A percentile compares a stretch with the other conserved stretches of the same genome.
Conservation (phyloP, 331 rosid genomes). For the Telfairia occidentalis region DNA sequence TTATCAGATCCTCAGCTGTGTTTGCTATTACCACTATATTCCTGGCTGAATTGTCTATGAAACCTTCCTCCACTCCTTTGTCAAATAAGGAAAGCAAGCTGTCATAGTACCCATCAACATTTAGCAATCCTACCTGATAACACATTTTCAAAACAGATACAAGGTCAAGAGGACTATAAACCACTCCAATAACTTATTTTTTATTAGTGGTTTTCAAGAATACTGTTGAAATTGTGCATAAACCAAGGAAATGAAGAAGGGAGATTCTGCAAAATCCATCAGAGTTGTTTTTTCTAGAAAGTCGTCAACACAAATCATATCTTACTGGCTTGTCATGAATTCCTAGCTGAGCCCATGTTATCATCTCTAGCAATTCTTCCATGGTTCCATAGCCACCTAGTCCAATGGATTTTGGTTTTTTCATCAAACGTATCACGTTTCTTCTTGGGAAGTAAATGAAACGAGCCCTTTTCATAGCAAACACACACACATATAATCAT, state of each 20-base stretch:
- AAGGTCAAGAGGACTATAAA: not conserved
- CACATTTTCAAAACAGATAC: not conserved
- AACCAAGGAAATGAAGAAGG: not conserved
- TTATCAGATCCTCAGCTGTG: slow-evolving; percentile 40
- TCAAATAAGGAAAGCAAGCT: slow-evolving; percentile 48
- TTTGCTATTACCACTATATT: slow-evolving; percentile 46
- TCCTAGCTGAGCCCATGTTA: slow-evolving; percentile 59
- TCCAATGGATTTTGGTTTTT: not conserved
- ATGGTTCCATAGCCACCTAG: slow-evolving; percentile 65
- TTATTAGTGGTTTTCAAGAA: not conserved
- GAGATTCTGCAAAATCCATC: not conserved
- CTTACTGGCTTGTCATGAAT: slow-evolving; percentile 61
- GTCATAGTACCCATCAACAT: slow-evolving; percentile 55
- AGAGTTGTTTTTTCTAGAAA: not conserved
- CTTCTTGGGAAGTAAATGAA: not conserved
- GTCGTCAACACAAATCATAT: not conserved
- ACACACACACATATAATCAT: not conserved
- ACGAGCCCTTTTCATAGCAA: not conserved
- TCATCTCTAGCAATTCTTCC: slow-evolving; percentile 59
- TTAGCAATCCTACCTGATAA: slow-evolving; percentile 54
- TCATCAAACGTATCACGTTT: not conserved
- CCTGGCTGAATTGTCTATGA: slow-evolving; percentile 46
- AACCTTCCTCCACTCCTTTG: slow-evolving; percentile 65
- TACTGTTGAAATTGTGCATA: not conserved
- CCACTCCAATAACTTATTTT: not conserved